Conservation (phyloP, 2,329 filamentous ascomycete genomes). For the Monascus ruber region DNA sequence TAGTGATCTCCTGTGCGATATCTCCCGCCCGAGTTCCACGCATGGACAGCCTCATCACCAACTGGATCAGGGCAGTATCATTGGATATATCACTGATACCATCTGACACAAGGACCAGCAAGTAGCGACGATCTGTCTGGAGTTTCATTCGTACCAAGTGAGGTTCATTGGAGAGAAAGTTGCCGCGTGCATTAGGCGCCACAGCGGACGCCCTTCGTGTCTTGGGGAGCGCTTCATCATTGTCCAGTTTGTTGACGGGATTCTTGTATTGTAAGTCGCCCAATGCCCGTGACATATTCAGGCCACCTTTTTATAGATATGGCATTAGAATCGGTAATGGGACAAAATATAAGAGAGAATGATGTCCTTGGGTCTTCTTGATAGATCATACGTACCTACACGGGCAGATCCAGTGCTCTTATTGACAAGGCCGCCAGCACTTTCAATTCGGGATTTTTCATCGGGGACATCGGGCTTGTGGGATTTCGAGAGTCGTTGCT, state of each 20-base stretch:
- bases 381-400: slow-evolving; percentile 12
- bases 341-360: neutral
- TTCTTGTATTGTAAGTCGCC: slow-evolving; percentile 28
- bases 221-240: slow-evolving; percentile 4
- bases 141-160: slow-evolving; percentile 14
- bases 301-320: neutral
- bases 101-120: slow-evolving; percentile 20
- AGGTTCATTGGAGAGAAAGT: slow-evolving; percentile 23
- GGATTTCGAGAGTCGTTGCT: slow-evolving; percentile 22
- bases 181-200: slow-evolving; percentile 10
- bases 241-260: slow-evolving; percentile 16
- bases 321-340: neutral
- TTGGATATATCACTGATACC: slow-evolving; percentile 19
- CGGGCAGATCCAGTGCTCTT: slow-evolving; percentile 16
- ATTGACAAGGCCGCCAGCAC: slow-evolving; percentile 19
- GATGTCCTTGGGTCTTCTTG: neutral
- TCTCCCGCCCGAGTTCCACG: slow-evolving; percentile 17
- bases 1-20: slow-evolving; percentile 18
- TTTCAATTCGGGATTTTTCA: slow-evolving; percentile 20
- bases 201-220: slow-evolving; percentile 11
- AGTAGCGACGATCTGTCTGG: slow-evolving; percentile 14
- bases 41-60: slow-evolving; percentile 19
- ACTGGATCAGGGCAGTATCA: slow-evolving; percentile 16
- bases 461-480: slow-evolving; percentile 20
- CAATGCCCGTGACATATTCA: slow-evolving; percentile 28